These are phyloP conservation scores for Pseudonitzschia pungens DNA, from an alignment of 108 stramenopile genomes.

Conservation along the genomic window DNA sequence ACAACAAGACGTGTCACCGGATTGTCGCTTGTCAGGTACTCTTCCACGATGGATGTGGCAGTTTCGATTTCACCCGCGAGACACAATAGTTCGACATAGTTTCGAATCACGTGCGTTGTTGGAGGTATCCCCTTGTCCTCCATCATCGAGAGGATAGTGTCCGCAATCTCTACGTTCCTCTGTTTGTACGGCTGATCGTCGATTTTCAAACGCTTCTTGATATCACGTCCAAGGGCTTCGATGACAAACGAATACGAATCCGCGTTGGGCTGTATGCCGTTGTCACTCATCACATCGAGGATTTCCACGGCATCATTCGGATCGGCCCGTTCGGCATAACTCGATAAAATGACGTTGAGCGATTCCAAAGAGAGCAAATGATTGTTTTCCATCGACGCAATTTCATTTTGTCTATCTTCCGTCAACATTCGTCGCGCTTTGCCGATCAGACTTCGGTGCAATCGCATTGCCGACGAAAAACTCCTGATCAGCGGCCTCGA, in stretches of 20 bases:
- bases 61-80: constrained; percentile 32
- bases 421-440: constrained; percentile 29
- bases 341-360: constrained; percentile 48
- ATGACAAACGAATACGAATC: constrained; percentile 69
- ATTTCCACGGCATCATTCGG: constrained; percentile 19
- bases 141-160: constrained; percentile 49
- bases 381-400: constrained; percentile 16
- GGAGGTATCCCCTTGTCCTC: constrained; percentile 48
- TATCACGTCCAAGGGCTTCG: constrained; percentile 52
- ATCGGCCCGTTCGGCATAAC: constrained; percentile 47
- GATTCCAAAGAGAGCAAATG: constrained; percentile 41
- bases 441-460: constrained; percentile 22
- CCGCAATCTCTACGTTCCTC: constrained; percentile 29
- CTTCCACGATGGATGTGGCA: constrained; percentile 36
- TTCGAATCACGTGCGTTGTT: constrained; percentile 34
- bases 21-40: constrained; percentile 3
- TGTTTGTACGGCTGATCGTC: constrained; percentile 11
- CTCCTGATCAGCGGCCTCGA: constrained; percentile 56
- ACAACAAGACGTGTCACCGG: neutral
- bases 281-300: constrained; percentile 21
- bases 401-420: constrained; percentile 24
- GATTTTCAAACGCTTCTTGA: constrained; percentile 4
- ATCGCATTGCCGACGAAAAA: constrained; percentile 41
- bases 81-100: constrained; percentile 49
- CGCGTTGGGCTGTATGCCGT: constrained; percentile 45